Percentiles rank a stretch among this genome's conserved stretches.
Conservation (phyloP, 2,329 filamentous ascomycete genomes). For the Botrytis fabae region DNA sequence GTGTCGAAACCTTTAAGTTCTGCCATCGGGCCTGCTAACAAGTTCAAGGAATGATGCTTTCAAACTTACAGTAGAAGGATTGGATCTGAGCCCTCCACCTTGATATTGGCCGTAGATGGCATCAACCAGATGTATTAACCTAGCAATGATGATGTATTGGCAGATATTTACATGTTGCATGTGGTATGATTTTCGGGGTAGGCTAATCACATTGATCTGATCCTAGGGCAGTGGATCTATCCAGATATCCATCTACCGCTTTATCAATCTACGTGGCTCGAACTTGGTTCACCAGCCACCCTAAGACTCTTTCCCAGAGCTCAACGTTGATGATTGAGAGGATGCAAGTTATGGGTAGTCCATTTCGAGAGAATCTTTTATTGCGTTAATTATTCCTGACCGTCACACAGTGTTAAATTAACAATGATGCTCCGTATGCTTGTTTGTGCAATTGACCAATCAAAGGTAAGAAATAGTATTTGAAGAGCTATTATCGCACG, state of each 20-base stretch:
- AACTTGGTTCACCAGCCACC: not conserved
- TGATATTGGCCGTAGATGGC: not conserved
- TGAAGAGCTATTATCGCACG: not conserved
- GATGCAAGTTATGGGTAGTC: constrained; percentile 1
- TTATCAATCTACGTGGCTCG: not conserved
- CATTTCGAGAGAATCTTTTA: not conserved
- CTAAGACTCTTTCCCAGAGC: not conserved
- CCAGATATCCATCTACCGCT: not conserved
- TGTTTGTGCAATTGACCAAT: not conserved
- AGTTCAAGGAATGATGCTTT: constrained; percentile 58
- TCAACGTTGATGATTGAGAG: not conserved
- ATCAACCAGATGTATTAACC: not conserved
- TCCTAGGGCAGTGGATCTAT: not conserved
- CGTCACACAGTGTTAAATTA: not conserved
- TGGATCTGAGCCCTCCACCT: constrained; percentile 55
- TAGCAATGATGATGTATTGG: not conserved
- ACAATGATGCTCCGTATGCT: not conserved
- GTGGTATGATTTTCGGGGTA: not conserved
- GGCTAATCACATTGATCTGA: not conserved
- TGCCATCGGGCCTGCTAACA: constrained; percentile 24
- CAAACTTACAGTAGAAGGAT: constrained; percentile 58
- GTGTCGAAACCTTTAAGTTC: constrained; percentile 41
- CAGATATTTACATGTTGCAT: not conserved
- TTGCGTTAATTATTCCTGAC: not conserved
- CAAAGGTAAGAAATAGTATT: not conserved